Evolutionary conservation across 805 yeast genomes (phyloP).

Genomic region (Yamadazyma laniorum): DNA sequence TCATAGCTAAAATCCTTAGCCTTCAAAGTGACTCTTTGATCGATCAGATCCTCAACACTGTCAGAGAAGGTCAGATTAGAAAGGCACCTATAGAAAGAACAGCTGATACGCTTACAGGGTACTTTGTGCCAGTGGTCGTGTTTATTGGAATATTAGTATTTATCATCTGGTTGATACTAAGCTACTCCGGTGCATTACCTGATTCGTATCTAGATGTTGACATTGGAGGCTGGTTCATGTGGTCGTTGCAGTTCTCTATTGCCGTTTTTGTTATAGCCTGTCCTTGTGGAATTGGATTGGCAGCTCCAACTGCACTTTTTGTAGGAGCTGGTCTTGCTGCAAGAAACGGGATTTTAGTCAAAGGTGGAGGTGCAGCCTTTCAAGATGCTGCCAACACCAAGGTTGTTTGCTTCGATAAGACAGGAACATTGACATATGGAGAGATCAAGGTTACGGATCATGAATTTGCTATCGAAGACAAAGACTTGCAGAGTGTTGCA

Average conservation of each 20-base stretch:
- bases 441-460: constrained; percentile 56
- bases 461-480: constrained; percentile 23
- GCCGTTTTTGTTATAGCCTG: constrained; percentile 82
- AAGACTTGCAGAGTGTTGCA: constrained; percentile 19
- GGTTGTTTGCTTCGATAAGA: constrained; percentile 72
- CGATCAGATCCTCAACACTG: constrained; percentile 67
- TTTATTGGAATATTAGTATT: constrained; percentile 61
- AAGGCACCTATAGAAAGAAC: constrained; percentile 72
- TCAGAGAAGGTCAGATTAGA: constrained; percentile 68
- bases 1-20: constrained; percentile 55
- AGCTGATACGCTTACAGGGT: constrained; percentile 67
- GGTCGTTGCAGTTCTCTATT: constrained; percentile 76
- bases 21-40: constrained; percentile 63
- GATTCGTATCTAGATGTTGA: constrained; percentile 55
- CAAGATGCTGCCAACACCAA: constrained; percentile 69
- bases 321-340: constrained; percentile 82
- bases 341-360: constrained; percentile 67
- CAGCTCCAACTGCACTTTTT: constrained; percentile 81
- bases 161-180: constrained; percentile 65
- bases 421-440: constrained; percentile 76
- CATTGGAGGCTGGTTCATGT: constrained; percentile 71
- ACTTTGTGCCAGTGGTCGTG: constrained; percentile 70
- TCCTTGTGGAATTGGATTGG: constrained; percentile 83
- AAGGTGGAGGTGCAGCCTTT: constrained; percentile 82
- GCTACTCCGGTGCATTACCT: constrained; percentile 55